A percentile compares a stretch with the other conserved stretches of the same genome.
phyloP scores from a whole-genome alignment of 1,139 yeast species.

The Kurtzmaniella quercitrusa region DNA sequence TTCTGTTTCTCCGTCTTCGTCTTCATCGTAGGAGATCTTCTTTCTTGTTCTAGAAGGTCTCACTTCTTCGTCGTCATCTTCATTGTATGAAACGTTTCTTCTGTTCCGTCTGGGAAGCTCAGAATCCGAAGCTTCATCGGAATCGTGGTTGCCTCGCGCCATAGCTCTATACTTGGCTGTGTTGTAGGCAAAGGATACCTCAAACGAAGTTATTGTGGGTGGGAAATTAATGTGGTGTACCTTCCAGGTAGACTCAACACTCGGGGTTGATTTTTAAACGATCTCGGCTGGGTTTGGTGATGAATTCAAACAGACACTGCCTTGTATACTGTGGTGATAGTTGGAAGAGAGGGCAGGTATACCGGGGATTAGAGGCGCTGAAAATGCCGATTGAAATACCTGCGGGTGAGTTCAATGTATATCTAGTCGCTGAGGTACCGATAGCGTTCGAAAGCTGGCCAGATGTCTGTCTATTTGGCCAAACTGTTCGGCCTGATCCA shows the following conservation, averaged over 20 bases:
- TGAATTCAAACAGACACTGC: too few relatives aligned
- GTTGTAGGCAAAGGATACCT: conserved; percentile 10
- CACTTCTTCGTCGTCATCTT: conserved; percentile 12
- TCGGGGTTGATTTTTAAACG: not conserved
- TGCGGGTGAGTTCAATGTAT: too few relatives aligned
- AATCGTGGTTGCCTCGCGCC: conserved; percentile 9
- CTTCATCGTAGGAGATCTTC: conserved; percentile 9
- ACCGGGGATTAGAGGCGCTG: too few relatives aligned
- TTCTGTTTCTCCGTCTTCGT: conserved; percentile 9
- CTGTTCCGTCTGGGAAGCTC: conserved; percentile 14
- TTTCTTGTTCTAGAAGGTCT: conserved; percentile 10
- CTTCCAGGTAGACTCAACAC: not conserved
- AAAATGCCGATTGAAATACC: too few relatives aligned
- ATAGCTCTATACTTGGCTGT: conserved; percentile 10
- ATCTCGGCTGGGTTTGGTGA: too few relatives aligned
- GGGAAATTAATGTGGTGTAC: not conserved
- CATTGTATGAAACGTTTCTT: conserved; percentile 14
- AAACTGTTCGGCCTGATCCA: not conserved
- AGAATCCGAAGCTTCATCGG: conserved; percentile 6
- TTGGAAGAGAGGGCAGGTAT: too few relatives aligned
- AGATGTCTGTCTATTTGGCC: too few relatives aligned
- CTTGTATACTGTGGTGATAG: too few relatives aligned
- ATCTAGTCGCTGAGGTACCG: too few relatives aligned
- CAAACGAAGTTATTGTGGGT: conserved; percentile 3
- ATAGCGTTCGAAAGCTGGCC: too few relatives aligned